Evolutionary conservation across 1,284 basidiomycete species (phyloP), one percentile per base, ranked within the genome.

Genomic region (Irpex lacteus): DNA sequence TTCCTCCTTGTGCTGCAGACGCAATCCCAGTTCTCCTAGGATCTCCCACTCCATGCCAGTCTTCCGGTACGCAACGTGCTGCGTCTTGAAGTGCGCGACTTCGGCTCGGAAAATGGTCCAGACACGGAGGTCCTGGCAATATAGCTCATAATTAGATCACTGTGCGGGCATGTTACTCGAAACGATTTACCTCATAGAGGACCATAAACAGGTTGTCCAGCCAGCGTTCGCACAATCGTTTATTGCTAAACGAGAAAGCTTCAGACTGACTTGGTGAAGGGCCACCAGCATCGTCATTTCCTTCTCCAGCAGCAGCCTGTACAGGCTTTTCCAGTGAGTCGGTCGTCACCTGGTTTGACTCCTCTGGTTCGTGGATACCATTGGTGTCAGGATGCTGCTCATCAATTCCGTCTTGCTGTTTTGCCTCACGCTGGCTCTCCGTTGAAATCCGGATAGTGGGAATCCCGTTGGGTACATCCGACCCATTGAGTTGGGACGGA

Each of bases 41-140:
- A 99, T 98, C 80, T 99, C 97, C 97, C 98, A 99, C 77, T 99
- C 97, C 15, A 95, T 82, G 0, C 94, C 95, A 0, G 97, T 98
- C 81, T 98, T 98, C 67, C 94, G 88, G 75, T 98, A 99, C 0
- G 96, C 95, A 66, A 98, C 91, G 70, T 97, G 94, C 74, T 98
- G 97, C 0, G 93, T 95, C 74, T 97, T 98, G 85, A 98, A 99
- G 74, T 99, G 97, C 0, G 95, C 95, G n/a, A 98, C 92, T 74
- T 99, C 98, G 3, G 98, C 97, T 19, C 97, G 88, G 89, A 98
- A 99, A 73, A 99, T 99, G 0, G 98, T 99, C 90, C 97, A 99
- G 9, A 99, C 94, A n/a, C 98, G 89, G 59, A 99, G 81, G 74
- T 99, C 97, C 91, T 96, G 66, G n/a, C 4, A 38, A 34, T 26